Conservation (phyloP, 139 green algal genomes). For the Ostreobium quekettii region DNA sequence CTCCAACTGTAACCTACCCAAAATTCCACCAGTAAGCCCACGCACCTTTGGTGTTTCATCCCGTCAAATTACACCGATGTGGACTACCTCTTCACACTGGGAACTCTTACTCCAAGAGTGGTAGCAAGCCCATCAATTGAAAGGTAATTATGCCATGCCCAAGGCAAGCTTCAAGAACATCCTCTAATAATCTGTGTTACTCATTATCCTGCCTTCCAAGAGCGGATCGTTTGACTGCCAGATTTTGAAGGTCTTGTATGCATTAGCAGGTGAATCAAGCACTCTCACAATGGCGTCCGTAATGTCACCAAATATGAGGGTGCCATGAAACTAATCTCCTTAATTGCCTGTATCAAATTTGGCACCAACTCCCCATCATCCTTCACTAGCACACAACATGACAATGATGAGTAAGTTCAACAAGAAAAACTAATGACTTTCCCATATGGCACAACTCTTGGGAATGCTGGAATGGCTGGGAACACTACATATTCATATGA, state of each 20-base stretch:
- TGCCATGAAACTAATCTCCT: slow-evolving; percentile 55
- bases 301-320: slow-evolving; percentile 52
- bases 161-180: slow-evolving; percentile 50
- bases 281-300: slow-evolving; percentile 37
- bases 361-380: slow-evolving; percentile 24
- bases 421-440: too few relatives aligned
- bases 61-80: too few relatives aligned
- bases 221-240: slow-evolving; percentile 44
- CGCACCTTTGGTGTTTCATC: too few relatives aligned
- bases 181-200: slow-evolving; percentile 23
- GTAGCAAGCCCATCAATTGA: neutral
- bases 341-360: slow-evolving; percentile 49
- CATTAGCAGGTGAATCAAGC: slow-evolving; percentile 35
- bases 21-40: too few relatives aligned
- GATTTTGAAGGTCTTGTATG: slow-evolving; percentile 62
- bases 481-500: too few relatives aligned
- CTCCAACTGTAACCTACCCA: too few relatives aligned
- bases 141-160: slow-evolving; percentile 20
- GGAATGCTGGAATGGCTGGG: too few relatives aligned
- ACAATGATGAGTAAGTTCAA: too few relatives aligned
- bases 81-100: too few relatives aligned
- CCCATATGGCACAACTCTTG: too few relatives aligned
- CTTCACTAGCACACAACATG: neutral
- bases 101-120: too few relatives aligned
- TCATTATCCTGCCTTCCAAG: slow-evolving; percentile 39